Percentiles rank a stretch among this genome's conserved stretches.
These are phyloP conservation scores for Luzula sylvatica DNA, from an alignment of 176 grass and related monocot species.

Conservation along the genomic window DNA sequence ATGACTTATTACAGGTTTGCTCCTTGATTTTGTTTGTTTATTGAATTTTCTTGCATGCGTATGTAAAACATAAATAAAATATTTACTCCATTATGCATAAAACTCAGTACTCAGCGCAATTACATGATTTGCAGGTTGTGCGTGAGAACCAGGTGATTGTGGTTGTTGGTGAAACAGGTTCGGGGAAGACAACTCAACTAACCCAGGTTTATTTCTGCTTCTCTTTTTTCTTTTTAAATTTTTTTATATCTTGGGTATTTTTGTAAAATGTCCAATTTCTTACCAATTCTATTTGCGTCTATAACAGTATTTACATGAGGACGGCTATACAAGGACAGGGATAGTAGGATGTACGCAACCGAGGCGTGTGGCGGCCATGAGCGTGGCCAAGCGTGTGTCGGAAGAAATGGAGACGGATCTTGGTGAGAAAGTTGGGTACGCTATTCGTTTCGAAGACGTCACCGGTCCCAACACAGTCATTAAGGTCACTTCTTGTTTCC, in stretches of 20 bases:
- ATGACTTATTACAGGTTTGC: conserved; percentile 85
- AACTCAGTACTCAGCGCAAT: no score
- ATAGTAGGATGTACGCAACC: conserved; percentile 95
- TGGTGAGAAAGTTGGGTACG: conserved; percentile 85
- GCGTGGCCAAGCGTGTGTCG: conserved; percentile 90
- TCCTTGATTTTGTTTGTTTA: conserved; percentile 6
- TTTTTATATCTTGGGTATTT: neutral
- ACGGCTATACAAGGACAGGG: conserved; percentile 71
- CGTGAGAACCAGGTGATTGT: conserved; percentile 95
- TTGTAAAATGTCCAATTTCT: no score
- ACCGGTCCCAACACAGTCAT: conserved; percentile 76
- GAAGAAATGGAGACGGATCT: conserved; percentile 99
- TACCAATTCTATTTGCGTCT: neutral
- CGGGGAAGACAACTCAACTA: conserved; percentile 89
- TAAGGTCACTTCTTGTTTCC: conserved; percentile 46
- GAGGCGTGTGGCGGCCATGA: conserved; percentile 99
- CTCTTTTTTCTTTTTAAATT: neutral
- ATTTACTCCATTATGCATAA: no score
- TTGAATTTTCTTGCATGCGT: no score
- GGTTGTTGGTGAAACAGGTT: conserved; percentile 98
- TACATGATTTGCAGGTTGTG: conserved; percentile 54
- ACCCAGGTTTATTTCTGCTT: conserved; percentile 39
- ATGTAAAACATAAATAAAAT: no score
- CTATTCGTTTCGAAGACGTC: conserved; percentile 96
- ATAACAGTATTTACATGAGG: conserved; percentile 82